Conservation (phyloP, 1,284 basidiomycete species). For the Cyathus olla region DNA sequence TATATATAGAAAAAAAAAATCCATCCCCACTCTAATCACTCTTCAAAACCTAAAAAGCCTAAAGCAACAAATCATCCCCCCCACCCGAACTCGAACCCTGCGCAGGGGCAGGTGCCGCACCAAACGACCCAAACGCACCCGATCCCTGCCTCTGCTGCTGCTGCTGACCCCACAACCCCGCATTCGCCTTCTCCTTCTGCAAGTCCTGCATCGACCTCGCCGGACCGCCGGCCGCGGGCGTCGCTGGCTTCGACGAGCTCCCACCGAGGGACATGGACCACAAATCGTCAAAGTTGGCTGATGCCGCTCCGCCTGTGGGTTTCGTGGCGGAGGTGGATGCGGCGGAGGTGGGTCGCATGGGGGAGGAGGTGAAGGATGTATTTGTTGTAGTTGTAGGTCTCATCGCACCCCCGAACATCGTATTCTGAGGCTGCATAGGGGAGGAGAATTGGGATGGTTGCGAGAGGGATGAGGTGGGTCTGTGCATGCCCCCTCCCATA, state of each 20-base stretch:
- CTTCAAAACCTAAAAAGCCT: conserved; percentile 14
- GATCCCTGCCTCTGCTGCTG: conserved; percentile 33
- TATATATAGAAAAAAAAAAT: too few species aligned
- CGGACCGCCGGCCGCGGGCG: conserved; percentile 22
- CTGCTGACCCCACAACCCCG: conserved; percentile 80
- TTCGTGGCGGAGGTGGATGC: conserved; percentile 22
- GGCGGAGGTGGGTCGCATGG: conserved; percentile 21
- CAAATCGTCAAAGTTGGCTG: conserved; percentile 85
- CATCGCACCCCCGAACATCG: conserved; percentile 36
- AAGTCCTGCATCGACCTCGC: conserved; percentile 89
- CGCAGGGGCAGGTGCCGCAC: conserved; percentile 43
- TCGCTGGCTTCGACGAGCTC: conserved; percentile 42
- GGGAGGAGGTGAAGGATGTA: conserved; percentile 8
- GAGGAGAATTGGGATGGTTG: conserved; percentile 33
- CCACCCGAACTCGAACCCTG: conserved; percentile 36
- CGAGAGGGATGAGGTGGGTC: conserved; percentile 43
- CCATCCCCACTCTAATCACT: too few species aligned
- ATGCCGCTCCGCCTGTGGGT: conserved; percentile 31
- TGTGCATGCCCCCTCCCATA: conserved; percentile 37
- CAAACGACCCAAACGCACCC: conserved; percentile 56
- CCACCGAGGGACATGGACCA: conserved; percentile 88
- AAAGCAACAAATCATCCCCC: conserved; percentile 66
- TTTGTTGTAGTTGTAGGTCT: conserved; percentile 34
- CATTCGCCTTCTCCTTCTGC: conserved; percentile 86
- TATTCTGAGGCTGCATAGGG: conserved; percentile 33